Conservation (phyloP, 345 rosid species). For the Atalantia buxifolia region DNA sequence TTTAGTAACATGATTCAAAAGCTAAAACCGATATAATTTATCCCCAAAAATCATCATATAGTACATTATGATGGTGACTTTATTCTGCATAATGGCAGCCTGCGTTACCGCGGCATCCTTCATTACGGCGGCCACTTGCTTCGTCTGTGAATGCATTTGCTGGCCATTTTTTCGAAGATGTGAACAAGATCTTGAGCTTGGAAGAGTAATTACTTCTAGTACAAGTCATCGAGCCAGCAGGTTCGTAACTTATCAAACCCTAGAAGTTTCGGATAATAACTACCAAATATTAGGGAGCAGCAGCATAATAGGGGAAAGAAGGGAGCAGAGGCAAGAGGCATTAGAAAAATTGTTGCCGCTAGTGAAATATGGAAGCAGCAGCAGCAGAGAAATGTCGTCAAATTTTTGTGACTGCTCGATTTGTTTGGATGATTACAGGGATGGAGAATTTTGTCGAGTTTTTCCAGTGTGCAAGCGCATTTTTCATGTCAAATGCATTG, state of each 20-base stretch:
- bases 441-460: not conserved
- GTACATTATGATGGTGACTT: not conserved
- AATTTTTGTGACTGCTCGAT: not conserved
- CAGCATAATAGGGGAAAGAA: not conserved
- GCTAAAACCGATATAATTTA: not conserved
- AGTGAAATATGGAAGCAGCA: not conserved
- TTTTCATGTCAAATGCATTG: slow-evolving; percentile 25
- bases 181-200: slow-evolving; percentile 1
- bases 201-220: not conserved
- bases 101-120: not conserved
- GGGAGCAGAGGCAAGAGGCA: not conserved
- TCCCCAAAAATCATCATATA: too few relatives aligned
- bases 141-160: not conserved
- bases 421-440: not conserved
- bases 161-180: not conserved
- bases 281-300: not conserved
- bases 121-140: not conserved
- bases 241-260: not conserved
- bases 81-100: not conserved
- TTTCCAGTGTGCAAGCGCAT: slow-evolving; percentile 14
- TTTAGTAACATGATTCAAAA: not conserved
- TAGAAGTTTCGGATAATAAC: not conserved
- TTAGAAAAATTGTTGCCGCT: slow-evolving; percentile 13
- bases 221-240: not conserved
- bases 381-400: not conserved